phyloP scores from a whole-genome alignment of 2,329 filamentous ascomycete genomes.

The Fusarium sarcochroum region DNA sequence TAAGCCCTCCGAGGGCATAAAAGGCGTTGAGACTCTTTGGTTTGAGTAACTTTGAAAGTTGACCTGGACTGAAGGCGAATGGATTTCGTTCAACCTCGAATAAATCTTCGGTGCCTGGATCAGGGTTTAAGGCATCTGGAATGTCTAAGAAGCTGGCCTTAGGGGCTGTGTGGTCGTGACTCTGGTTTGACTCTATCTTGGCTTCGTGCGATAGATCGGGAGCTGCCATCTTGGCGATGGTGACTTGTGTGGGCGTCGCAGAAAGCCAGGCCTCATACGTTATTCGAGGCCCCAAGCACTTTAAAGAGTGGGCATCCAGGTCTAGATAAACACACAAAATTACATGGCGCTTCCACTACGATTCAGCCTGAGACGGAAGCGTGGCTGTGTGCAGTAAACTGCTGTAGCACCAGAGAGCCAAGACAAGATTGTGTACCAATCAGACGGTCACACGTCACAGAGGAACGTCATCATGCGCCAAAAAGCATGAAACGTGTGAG shows the following conservation, averaged over 20 bases:
- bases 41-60: conserved; percentile 84
- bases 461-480: too few relatives aligned
- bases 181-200: conserved; percentile 21
- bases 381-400: too few relatives aligned
- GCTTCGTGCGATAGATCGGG: conserved; percentile 29
- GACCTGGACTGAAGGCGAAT: conserved; percentile 87
- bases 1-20: conserved; percentile 79
- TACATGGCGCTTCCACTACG: too few relatives aligned
- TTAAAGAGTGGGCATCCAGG: too few relatives aligned
- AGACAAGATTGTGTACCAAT: too few relatives aligned
- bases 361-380: too few relatives aligned
- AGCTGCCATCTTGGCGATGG: conserved; percentile 38
- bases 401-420: too few relatives aligned
- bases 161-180: conserved; percentile 15
- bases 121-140: conserved; percentile 58
- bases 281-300: too few relatives aligned
- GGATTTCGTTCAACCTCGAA: conserved; percentile 81
- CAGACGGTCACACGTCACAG: too few relatives aligned
- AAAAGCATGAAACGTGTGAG: too few relatives aligned
- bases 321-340: too few relatives aligned
- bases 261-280: too few relatives aligned
- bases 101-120: conserved; percentile 80
- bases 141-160: conserved; percentile 44
- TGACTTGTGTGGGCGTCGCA: not conserved
- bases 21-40: conserved; percentile 84